A percentile compares a stretch with the other conserved stretches of the same genome.
Conservation (phyloP, 176 grass and related monocot genomes). For the Tuctoria greenei region DNA sequence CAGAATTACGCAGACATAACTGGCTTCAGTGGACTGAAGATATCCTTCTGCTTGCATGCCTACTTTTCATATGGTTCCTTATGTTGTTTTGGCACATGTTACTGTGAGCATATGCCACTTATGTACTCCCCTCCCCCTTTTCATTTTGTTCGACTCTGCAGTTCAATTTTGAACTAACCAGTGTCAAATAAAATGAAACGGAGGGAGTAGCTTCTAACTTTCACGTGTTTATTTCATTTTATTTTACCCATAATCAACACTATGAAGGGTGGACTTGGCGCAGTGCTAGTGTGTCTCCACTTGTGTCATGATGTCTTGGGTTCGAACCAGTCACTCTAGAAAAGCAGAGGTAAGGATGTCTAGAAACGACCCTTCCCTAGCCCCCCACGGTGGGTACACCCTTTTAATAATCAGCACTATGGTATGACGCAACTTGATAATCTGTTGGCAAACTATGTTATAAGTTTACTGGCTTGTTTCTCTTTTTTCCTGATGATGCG, state of each 20-base stretch:
- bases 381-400: no score
- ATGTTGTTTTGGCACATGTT: constrained; percentile 4
- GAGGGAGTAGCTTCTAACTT: neutral
- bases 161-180: no score
- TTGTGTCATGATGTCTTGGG: no score
- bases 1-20: constrained; percentile 16
- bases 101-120: neutral
- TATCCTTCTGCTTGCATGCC: neutral
- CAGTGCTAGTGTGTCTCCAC: no score
- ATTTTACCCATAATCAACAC: neutral
- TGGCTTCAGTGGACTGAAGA: constrained; percentile 23
- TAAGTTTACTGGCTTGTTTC: neutral
- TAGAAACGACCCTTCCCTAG: no score
- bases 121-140: no score
- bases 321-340: no score
- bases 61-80: constrained; percentile 14
- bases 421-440: neutral
- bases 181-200: no score
- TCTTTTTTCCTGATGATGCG: constrained; percentile 12
- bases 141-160: no score
- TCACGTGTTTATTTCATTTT: neutral
- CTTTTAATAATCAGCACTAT: neutral
- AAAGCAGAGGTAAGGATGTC: no score
- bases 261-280: no score
- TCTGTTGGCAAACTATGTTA: constrained; percentile 10